Percentiles rank a stretch among this genome's conserved stretches.
These are phyloP conservation scores for Caryopteris hybrid DNA, from an alignment of 305 asterid genomes.

Conservation along the genomic window DNA sequence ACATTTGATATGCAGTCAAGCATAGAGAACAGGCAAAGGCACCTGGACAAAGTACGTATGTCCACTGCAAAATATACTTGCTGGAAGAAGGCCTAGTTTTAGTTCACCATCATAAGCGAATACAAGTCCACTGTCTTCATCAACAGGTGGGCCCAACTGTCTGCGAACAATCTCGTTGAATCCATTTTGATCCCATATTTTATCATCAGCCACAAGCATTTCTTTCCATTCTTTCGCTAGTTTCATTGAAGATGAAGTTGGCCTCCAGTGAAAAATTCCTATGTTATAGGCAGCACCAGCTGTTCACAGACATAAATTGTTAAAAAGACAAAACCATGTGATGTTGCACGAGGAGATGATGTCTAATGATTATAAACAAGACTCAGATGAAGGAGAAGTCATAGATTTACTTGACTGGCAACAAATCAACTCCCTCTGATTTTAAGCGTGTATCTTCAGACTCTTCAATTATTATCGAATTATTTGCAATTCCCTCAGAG, in stretches of 20 bases:
- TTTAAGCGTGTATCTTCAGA: background rate
- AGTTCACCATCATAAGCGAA: slow-evolving; percentile 97
- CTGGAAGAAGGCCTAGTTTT: slow-evolving; percentile 93
- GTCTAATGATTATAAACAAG: slow-evolving; percentile 10
- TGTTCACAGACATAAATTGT: slow-evolving; percentile 22
- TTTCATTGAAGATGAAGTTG: slow-evolving; percentile 72
- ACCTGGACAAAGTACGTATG: slow-evolving; percentile 99
- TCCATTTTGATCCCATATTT: slow-evolving; percentile 96
- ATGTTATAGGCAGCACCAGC: slow-evolving; percentile 90
- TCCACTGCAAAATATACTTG: slow-evolving; percentile 96
- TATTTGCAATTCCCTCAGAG: background rate
- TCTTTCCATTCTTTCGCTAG: slow-evolving; percentile 95
- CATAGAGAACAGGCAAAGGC: slow-evolving; percentile 14
- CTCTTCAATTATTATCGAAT: background rate
- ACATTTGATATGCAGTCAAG: slow-evolving; percentile 7
- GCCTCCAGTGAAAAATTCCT: slow-evolving; percentile 98
- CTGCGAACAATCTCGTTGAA: slow-evolving; percentile 76
- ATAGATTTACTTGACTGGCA: background rate
- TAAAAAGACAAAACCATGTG: background rate
- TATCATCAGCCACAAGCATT: slow-evolving; percentile 77
- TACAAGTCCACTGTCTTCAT: slow-evolving; percentile 92
- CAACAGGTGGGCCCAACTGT: slow-evolving; percentile 94
- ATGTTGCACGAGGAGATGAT: slow-evolving; percentile 5
- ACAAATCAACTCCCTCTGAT: background rate
- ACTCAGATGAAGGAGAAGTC: background rate